Evolutionary conservation across 192 early-diverging fungal species (phyloP).

Genomic region (Lobosporangium transversale): DNA sequence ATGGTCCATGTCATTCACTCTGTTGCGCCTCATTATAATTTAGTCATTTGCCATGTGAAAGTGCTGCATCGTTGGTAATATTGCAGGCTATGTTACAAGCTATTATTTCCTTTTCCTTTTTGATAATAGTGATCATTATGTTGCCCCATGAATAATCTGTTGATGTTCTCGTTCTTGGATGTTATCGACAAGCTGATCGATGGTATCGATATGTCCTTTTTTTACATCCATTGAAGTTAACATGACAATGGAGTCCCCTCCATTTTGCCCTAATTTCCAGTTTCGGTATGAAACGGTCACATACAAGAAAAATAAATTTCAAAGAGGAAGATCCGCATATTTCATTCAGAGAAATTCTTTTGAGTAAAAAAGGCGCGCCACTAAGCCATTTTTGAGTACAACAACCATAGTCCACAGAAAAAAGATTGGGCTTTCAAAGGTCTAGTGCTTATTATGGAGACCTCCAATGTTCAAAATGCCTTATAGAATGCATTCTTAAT

Average conservation of each 20-base stretch:
- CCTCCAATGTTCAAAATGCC: no score
- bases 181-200: slow-evolving; percentile 4
- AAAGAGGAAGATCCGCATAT: slow-evolving; percentile 34
- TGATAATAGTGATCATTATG: not conserved
- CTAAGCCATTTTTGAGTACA: no score
- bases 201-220: not conserved
- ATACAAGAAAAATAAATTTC: slow-evolving; percentile 48
- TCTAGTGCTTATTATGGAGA: no score
- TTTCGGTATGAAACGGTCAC: slow-evolving; percentile 13
- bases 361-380: not conserved
- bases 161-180: not conserved
- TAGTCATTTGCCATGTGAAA: no score
- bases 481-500: no score
- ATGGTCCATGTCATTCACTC: no score
- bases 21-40: not conserved
- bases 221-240: not conserved
- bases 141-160: not conserved
- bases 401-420: no score
- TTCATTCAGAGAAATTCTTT: no score
- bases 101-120: no score
- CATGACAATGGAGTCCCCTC: not conserved
- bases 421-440: no score
- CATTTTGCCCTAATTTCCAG: not conserved
- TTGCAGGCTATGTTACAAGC: not conserved
- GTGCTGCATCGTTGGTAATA: not conserved